Percentiles rank a stretch among this genome's conserved stretches.
Evolutionary conservation across 2,329 filamentous ascomycete genomes (phyloP).

Genomic region (Arthrinium phaeospermum): DNA sequence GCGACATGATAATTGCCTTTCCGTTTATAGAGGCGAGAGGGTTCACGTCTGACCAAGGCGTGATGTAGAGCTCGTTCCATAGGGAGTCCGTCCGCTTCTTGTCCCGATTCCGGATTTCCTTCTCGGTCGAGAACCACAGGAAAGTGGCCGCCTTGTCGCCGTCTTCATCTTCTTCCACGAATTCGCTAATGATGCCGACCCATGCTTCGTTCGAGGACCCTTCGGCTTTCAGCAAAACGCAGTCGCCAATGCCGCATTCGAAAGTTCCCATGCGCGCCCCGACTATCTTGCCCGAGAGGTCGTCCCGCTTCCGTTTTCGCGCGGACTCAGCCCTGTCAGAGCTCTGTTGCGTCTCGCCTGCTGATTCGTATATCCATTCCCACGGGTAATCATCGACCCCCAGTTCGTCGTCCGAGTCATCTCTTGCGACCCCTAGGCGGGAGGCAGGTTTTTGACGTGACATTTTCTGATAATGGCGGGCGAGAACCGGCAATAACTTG

Average conservation of each 20-base stretch:
- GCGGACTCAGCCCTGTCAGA: conserved; percentile 23
- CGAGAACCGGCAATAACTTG: not conserved
- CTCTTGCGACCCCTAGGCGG: conserved; percentile 63
- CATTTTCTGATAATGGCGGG: conserved; percentile 17
- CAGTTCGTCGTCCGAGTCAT: conserved; percentile 90
- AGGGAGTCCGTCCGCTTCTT: conserved; percentile 84
- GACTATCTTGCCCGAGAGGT: conserved; percentile 62
- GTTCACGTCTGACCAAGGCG: conserved; percentile 85
- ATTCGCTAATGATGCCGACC: conserved; percentile 88
- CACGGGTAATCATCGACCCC: conserved; percentile 74
- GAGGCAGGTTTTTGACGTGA: conserved; percentile 29
- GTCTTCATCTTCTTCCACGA: conserved; percentile 74
- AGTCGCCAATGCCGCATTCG: conserved; percentile 80
- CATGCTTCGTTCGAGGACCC: conserved; percentile 81
- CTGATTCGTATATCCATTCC: conserved; percentile 77
- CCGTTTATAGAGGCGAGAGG: conserved; percentile 89
- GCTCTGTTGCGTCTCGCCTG: conserved; percentile 14
- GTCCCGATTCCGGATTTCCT: conserved; percentile 82
- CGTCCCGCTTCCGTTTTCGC: conserved; percentile 44
- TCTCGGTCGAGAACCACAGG: conserved; percentile 94
- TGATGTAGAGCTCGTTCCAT: conserved; percentile 90
- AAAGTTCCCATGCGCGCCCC: conserved; percentile 85
- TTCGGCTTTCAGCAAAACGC: conserved; percentile 85
- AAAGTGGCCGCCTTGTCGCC: conserved; percentile 84
- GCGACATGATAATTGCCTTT: conserved; percentile 81